These are phyloP conservation scores for Apiotrichum sp. DNA, from an alignment of 1,284 basidiomycete genomes.

Conservation along the genomic window DNA sequence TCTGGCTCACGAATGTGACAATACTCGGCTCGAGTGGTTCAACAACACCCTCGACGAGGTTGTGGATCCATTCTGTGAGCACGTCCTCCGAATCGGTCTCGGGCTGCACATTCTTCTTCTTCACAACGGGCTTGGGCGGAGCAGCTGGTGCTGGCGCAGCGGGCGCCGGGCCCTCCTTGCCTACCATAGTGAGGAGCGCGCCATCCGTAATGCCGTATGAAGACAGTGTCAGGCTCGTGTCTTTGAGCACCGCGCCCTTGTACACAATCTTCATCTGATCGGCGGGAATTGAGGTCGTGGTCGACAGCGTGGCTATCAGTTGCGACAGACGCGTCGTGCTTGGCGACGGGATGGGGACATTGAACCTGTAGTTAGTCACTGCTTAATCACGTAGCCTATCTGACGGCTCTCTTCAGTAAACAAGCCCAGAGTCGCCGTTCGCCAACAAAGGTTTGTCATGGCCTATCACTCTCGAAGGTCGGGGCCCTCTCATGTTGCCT, in stretches of 20 bases:
- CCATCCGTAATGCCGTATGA: slow-evolving; percentile 45
- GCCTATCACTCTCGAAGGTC: too few relatives aligned
- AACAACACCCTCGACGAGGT: slow-evolving; percentile 25
- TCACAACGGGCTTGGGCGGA: slow-evolving; percentile 16
- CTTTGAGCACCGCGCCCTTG: slow-evolving; percentile 47
- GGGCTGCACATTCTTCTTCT: slow-evolving; percentile 44
- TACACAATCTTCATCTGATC: slow-evolving; percentile 43
- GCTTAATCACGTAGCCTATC: neutral
- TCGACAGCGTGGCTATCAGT: slow-evolving; percentile 40
- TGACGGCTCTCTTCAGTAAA: too few relatives aligned
- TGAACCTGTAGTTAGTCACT: slow-evolving; percentile 35
- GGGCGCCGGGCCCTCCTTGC: slow-evolving; percentile 36
- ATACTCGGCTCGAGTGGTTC: slow-evolving; percentile 33
- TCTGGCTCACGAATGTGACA: slow-evolving; percentile 33
- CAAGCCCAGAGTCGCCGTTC: too few relatives aligned
- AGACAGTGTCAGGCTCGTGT: slow-evolving; percentile 41
- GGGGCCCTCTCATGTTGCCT: too few relatives aligned
- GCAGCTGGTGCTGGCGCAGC: slow-evolving; percentile 9
- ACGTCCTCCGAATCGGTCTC: slow-evolving; percentile 39
- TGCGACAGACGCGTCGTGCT: slow-evolving; percentile 39
- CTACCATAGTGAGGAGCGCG: slow-evolving; percentile 39
- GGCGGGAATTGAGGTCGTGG: slow-evolving; percentile 37
- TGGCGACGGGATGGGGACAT: slow-evolving; percentile 45
- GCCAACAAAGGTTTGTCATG: too few relatives aligned
- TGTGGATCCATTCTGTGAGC: slow-evolving; percentile 40